Base-by-base conservation (phyloP, 2,329 filamentous ascomycete genomes). In the Pseudogymnoascus sp. region DNA sequence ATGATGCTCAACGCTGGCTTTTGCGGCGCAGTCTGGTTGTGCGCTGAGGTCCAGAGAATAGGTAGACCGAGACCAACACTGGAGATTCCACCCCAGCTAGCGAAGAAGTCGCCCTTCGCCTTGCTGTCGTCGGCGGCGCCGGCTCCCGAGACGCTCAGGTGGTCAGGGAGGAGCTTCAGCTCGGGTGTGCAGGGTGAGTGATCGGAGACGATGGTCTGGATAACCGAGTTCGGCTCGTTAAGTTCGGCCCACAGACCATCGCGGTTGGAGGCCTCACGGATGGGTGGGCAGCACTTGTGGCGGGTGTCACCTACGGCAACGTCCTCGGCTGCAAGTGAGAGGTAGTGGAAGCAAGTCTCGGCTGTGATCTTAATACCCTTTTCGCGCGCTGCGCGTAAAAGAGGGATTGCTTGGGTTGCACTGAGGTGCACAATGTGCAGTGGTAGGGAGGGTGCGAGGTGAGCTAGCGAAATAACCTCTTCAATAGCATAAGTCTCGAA, bases 121-220 rank as follows among this genome's bases (percentile, higher is more conserved):
- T 75, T 71, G 1, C 74, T 70, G 8, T 76, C 73, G 22, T 72
- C 71, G 5, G 73, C 69, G 18, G 61, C 69, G 9, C 47, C 47
- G 72, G 74, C 68, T 63, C 74, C 74, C 1, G 63, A 62, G 2
- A 57, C 64, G 9, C 68, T 62, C 7, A 67, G 57, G 66, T 87
- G 82, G 0, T 80, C 74, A 0, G 93, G 92, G 0, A 97, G 83
- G 16, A 96, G 83, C 75, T 99, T 99, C 60, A 99, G 82, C 71
- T 96, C 87, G 0, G 94, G 93, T 3, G 94, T 97, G 79, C 94
- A 97, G 5, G 94, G 94, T 4, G 90, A 96, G 78, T 99, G 94
- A 72, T 97, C 94, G 0, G 89, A 95, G 2, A 99, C 94, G 30
- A 99, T 83, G 0, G 94, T 97, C 70, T 86, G 84, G 74, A 99